Evolutionary conservation across 495 filamentous ascomycete species (phyloP).

Genomic region (Penicilliopsis zonata): DNA sequence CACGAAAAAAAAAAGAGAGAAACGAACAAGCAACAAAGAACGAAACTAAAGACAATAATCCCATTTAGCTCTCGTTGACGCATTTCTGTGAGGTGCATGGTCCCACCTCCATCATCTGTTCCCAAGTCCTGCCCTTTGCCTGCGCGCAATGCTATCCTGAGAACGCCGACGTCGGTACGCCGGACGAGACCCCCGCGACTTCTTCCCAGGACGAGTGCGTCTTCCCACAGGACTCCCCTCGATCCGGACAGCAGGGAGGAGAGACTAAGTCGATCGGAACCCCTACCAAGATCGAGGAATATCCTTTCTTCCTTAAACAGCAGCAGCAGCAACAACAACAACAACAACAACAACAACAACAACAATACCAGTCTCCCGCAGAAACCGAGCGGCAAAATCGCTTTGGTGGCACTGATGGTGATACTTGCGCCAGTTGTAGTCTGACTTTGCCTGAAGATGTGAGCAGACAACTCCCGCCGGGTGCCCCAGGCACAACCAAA

Average conservation of each 20-base stretch:
- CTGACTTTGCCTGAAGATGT: constrained; percentile 42
- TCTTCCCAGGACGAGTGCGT: constrained; percentile 9
- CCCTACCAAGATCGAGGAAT: constrained; percentile 31
- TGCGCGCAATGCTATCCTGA: constrained; percentile 59
- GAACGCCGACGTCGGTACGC: constrained; percentile 15
- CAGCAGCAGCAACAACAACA: too few relatives aligned
- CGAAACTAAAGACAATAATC: background rate
- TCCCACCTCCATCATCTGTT: constrained; percentile 90
- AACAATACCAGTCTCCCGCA: too few relatives aligned
- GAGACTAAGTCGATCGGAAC: constrained; percentile 4
- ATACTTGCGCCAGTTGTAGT: constrained; percentile 48
- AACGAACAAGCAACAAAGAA: background rate
- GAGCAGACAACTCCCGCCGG: constrained; percentile 40
- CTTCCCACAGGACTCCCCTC: constrained; percentile 5
- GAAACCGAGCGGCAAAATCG: constrained; percentile 21
- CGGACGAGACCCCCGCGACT: constrained; percentile 20
- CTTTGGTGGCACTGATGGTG: constrained; percentile 24
- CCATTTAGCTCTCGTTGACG: constrained; percentile 69
- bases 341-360: too few relatives aligned
- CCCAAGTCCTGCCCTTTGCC: constrained; percentile 68
- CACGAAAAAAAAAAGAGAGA: background rate
- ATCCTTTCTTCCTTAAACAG: constrained; percentile 28
- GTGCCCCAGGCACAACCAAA: constrained; percentile 37
- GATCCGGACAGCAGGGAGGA: constrained; percentile 1
- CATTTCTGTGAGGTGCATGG: constrained; percentile 97